phyloP scores from a whole-genome alignment of 768 basidiomycete genomes.

The Calocybe gangraenosa region DNA sequence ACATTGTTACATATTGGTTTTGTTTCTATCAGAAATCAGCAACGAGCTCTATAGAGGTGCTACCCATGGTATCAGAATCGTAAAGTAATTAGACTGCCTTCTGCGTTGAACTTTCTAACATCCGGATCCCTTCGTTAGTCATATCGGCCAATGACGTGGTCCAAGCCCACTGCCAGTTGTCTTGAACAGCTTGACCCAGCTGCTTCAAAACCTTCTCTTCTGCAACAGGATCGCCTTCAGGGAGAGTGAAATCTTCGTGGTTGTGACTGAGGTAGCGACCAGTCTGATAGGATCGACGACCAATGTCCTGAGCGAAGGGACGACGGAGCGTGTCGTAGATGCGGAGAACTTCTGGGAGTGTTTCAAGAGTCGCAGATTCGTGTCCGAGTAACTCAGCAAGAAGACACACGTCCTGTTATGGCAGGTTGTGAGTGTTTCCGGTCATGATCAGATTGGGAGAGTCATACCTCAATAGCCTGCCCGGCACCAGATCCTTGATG shows the following conservation, averaged over 20 bases:
- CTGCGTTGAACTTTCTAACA: constrained; percentile 1
- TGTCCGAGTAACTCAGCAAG: constrained; percentile 24
- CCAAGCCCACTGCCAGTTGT: constrained; percentile 42
- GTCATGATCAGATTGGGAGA: background rate
- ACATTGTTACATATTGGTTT: no score
- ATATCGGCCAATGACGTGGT: constrained; percentile 26
- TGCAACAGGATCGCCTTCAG: constrained; percentile 16
- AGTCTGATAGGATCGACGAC: constrained; percentile 14
- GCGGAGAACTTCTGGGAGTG: constrained; percentile 21
- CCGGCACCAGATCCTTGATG: constrained; percentile 49
- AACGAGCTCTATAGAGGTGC: no score
- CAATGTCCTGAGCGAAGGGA: constrained; percentile 28
- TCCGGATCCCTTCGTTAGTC: constrained; percentile 16
- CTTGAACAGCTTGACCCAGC: constrained; percentile 25
- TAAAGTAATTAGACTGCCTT: no score
- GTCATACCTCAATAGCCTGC: constrained; percentile 39
- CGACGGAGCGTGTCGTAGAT: constrained; percentile 33
- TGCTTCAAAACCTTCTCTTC: constrained; percentile 18
- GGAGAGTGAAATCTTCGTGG: constrained; percentile 17
- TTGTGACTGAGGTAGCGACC: constrained; percentile 15
- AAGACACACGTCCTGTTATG: constrained; percentile 32
- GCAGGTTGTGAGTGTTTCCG: background rate
- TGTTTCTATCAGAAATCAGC: no score
- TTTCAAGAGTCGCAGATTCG: constrained; percentile 10
- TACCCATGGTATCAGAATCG: no score